phyloP scores from a whole-genome alignment of 1,139 yeast species.

The Taphrina sp. region DNA sequence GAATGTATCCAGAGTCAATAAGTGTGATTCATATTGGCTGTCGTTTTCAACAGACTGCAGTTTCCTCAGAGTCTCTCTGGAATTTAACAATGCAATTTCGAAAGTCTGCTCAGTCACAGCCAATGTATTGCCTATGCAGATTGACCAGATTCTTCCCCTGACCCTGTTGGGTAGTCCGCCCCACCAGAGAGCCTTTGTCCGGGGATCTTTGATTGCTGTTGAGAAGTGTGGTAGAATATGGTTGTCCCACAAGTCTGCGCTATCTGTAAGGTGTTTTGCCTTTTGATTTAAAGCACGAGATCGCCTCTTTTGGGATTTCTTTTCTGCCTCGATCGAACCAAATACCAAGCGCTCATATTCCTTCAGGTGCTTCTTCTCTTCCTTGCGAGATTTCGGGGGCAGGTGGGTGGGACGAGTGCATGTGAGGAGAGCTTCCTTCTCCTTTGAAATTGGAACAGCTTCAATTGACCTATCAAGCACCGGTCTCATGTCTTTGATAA shows the following conservation, averaged over 20 bases:
- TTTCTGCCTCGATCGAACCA: constrained; percentile 47
- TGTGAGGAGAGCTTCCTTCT: constrained; percentile 46
- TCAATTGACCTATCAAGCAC: constrained; percentile 20
- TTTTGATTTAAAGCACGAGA: constrained; percentile 40
- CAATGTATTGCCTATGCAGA: constrained; percentile 46
- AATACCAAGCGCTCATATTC: constrained; percentile 56
- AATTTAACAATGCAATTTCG: constrained; percentile 38
- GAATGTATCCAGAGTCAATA: constrained; percentile 17
- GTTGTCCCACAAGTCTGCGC: constrained; percentile 50
- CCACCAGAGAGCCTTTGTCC: constrained; percentile 63
- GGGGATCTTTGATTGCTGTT: constrained; percentile 45
- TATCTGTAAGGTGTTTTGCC: constrained; percentile 45
- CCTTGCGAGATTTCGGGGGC: constrained; percentile 63
- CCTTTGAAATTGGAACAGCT: constrained; percentile 38
- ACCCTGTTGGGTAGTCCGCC: constrained; percentile 58
- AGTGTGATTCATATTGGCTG: constrained; percentile 1
- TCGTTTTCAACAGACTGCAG: constrained; percentile 4
- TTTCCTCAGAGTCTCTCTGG: constrained; percentile 38
- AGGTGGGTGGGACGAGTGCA: constrained; percentile 64
- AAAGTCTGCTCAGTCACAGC: constrained; percentile 39
- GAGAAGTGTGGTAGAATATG: constrained; percentile 48
- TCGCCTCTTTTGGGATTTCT: constrained; percentile 44
- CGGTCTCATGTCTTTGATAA: constrained; percentile 11
- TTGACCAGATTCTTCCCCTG: constrained; percentile 55
- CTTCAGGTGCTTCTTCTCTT: constrained; percentile 55